Evolutionary conservation across 1,139 yeast species (phyloP), one percentile per base, ranked within the genome.

Genomic region (Martiniozyma asiatica): DNA sequence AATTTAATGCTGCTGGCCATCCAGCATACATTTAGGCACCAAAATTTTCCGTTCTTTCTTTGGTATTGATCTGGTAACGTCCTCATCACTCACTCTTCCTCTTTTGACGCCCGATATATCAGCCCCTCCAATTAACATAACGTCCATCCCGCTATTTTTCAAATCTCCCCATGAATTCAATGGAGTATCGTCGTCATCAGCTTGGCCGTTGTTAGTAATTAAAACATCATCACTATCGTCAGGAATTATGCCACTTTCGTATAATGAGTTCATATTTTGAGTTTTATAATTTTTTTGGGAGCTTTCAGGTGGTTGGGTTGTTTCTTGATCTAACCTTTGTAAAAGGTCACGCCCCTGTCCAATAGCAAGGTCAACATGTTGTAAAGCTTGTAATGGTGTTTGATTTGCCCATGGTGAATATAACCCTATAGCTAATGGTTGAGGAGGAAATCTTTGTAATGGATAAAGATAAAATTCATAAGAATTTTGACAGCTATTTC

Each of bases 101-200:
- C 42, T 27, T 22, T 40, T 41, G 6, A 31, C 26, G 8, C 43
- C 37, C 6, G 29, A 18, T 5, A 36, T 24, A 7, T 32, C 32
- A 10, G 34, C 29, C 8, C 40, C 41, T 5, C 37, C 41, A 18
- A 34, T 23, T 16, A 40, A 27, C 18, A 38, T 39, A 18, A 41
- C 41, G 22, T 33, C 29, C 42, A 40, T 37, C 6, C 38, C 37
- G 8, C 37, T 31, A 20, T 26, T 18, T 11, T 17, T 26, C 30
- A 9, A 29, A 4, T 22, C 14, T n/a, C n/a, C n/a, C 16, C 11
- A 21, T 5, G 22, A 20, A 20, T 19, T 19, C n/a, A 28, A 31
- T 11, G 25, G 14, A 17, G 26, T 29, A 21, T 34, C 34, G 14
- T 39, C 47, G 22, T 43, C 47, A 28, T 43, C 47, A 2, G 36